These are phyloP conservation scores for Candida albicans DNA, from an alignment of 1,139 yeast species.

Conservation along the genomic window DNA sequence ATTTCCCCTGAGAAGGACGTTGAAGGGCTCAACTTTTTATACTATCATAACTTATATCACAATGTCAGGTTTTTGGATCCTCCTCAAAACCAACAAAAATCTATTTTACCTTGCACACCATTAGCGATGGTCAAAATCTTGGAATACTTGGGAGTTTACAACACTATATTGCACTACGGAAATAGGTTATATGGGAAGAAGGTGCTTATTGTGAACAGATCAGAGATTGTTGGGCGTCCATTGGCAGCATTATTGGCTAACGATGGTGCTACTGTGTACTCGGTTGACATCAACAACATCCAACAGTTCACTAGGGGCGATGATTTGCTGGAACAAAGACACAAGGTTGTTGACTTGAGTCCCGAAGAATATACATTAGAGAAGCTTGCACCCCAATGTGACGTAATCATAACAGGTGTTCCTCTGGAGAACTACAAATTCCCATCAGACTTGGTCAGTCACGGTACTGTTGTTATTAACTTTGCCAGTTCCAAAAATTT, in stretches of 20 bases:
- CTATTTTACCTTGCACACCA: constrained; percentile 94
- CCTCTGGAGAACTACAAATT: constrained; percentile 82
- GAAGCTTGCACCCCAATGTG: constrained; percentile 71
- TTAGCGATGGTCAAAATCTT: constrained; percentile 89
- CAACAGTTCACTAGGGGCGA: constrained; percentile 95
- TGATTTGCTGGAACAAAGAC: constrained; percentile 78
- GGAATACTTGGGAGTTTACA: constrained; percentile 88
- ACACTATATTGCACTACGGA: constrained; percentile 77
- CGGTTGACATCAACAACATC: constrained; percentile 82
- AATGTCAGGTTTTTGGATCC: constrained; percentile 82
- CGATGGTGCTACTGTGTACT: constrained; percentile 95
- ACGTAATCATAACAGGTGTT: constrained; percentile 93
- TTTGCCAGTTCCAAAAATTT: constrained; percentile 90
- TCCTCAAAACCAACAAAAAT: constrained; percentile 64
- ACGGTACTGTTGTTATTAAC: constrained; percentile 90
- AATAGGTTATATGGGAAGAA: constrained; percentile 92
- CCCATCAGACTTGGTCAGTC: constrained; percentile 73
- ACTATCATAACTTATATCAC: constrained; percentile 92
- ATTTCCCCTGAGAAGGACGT: constrained; percentile 88
- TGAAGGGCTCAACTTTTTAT: constrained; percentile 88
- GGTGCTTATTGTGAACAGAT: constrained; percentile 83
- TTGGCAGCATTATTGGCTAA: constrained; percentile 93
- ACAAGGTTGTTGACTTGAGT: constrained; percentile 73
- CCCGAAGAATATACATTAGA: constrained; percentile 49
- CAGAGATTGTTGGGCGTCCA: constrained; percentile 97